These are phyloP conservation scores for Tuber brumale DNA, from an alignment of 495 filamentous ascomycete species.

Conservation along the genomic window DNA sequence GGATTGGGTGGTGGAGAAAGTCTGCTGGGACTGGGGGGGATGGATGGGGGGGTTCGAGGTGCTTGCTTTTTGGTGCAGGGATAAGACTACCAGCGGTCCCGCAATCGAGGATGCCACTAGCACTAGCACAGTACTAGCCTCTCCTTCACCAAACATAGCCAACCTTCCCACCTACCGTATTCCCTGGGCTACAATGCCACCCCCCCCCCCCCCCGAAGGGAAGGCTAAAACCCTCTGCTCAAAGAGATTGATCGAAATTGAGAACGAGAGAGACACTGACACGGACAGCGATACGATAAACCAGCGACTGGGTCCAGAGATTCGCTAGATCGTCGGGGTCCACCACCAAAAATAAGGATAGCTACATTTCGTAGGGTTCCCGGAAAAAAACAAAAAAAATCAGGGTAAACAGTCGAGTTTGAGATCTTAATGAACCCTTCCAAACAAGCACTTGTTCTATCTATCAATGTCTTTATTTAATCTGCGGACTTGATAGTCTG, in stretches of 20 bases:
- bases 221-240: conserved; percentile 8
- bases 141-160: background rate
- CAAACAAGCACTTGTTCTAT: conserved; percentile 17
- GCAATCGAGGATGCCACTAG: conserved; percentile 39
- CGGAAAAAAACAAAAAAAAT: conserved; percentile 24
- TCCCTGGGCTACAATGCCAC: conserved; percentile 20
- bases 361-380: conserved; percentile 13
- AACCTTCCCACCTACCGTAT: conserved; percentile 22
- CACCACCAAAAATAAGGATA: conserved; percentile 14
- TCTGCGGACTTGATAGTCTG: background rate
- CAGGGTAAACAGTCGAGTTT: conserved; percentile 20
- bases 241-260: conserved; percentile 12
- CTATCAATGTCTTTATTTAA: conserved; percentile 12
- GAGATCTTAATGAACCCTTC: conserved; percentile 12
- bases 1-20: conserved; percentile 26
- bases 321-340: conserved; percentile 23
- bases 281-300: conserved; percentile 20
- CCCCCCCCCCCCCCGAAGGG: conserved; percentile 8
- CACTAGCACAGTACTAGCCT: conserved; percentile 29
- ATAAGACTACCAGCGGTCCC: conserved; percentile 37
- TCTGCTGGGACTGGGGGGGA: conserved; percentile 35
- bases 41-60: conserved; percentile 24
- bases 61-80: conserved; percentile 38
- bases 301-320: conserved; percentile 15
- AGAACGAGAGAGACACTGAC: conserved; percentile 12